Conservation (phyloP, 2,329 filamentous ascomycete species). For the Ophiostoma montium region DNA sequence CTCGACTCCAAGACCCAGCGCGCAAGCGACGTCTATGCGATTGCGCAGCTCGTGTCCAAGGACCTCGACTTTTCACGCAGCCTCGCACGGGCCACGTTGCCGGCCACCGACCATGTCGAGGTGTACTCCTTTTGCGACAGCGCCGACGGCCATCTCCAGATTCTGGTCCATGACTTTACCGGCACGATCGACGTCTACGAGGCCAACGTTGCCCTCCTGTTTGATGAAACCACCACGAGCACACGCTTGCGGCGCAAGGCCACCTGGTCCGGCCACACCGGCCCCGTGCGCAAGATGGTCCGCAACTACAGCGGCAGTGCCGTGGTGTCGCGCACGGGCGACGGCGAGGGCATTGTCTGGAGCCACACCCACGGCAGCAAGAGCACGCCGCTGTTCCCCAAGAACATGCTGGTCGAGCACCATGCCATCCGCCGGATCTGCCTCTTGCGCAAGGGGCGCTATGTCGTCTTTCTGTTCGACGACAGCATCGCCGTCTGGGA, state of each 20-base stretch:
- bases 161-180: constrained; percentile 75
- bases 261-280: constrained; percentile 74
- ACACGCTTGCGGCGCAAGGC: constrained; percentile 47
- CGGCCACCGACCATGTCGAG: constrained; percentile 39
- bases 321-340: constrained; percentile 64
- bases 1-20: constrained; percentile 56
- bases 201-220: constrained; percentile 61
- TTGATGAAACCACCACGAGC: constrained; percentile 54
- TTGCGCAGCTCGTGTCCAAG: constrained; percentile 57
- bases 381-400: constrained; percentile 26
- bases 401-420: constrained; percentile 52
- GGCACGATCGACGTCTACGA: constrained; percentile 74
- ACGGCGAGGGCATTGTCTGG: constrained; percentile 76
- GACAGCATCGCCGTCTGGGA: constrained; percentile 67
- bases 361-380: constrained; percentile 43
- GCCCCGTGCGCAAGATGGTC: constrained; percentile 70
- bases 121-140: constrained; percentile 60
- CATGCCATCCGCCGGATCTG: constrained; percentile 70
- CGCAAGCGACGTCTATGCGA: constrained; percentile 63
- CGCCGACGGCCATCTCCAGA: constrained; percentile 47
- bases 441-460: constrained; percentile 61
- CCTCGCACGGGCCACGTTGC: constrained; percentile 9
- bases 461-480: constrained; percentile 67
- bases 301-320: constrained; percentile 70
- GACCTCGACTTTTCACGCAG: constrained; percentile 31